Evolutionary conservation across 441 rosid species (phyloP), one percentile per base, ranked within the genome.

Genomic region (Corymbia citriodora): DNA sequence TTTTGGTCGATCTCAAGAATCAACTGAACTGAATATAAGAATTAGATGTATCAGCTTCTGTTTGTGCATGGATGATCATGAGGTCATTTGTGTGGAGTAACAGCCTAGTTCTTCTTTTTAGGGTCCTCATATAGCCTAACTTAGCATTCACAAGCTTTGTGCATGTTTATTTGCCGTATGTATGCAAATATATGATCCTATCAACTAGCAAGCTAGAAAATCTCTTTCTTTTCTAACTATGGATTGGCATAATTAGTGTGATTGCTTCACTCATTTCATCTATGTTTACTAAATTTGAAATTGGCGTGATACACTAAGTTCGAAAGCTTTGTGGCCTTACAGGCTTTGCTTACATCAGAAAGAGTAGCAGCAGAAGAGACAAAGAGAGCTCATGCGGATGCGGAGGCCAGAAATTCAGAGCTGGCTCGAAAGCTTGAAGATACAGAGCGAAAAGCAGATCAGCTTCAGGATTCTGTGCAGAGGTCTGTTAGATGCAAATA

Each of bases 391-490:
- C 92, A 90, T 91, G 85, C 91, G 54, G 96, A 94, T 91, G 96
- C 95, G 82, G 98, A 96, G 94, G 94, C 93, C 91, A 96, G 95
- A 91, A 96, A 95, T 91, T 91, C 96, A 70, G 98, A 95, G 93
- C 94, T 98, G 92, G 93, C 92, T 53, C 96, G 93, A 91, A 98
- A 98, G 93, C 97, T 97, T 88, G 98, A 95, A 94, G 97, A 94
- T 91, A 92, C 99, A 88, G 96, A 95, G 72, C 92, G 88, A 92
- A 98, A 95, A 94, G 95, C 94, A 92, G 99, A 96, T 88, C 99
- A 97, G 91, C 97, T 98, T 93, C 99, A 98, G 95, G 99, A 98
- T 90, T 98, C 98, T 55, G 94, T 97, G 65, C 99, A 98, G 93
- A 98, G 99, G 99, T 98, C 52, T 31, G 85, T 83, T 31, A 54